phyloP scores from a whole-genome alignment of 2,329 filamentous ascomycete species.

The Neofusicoccum kwambonambiense region DNA sequence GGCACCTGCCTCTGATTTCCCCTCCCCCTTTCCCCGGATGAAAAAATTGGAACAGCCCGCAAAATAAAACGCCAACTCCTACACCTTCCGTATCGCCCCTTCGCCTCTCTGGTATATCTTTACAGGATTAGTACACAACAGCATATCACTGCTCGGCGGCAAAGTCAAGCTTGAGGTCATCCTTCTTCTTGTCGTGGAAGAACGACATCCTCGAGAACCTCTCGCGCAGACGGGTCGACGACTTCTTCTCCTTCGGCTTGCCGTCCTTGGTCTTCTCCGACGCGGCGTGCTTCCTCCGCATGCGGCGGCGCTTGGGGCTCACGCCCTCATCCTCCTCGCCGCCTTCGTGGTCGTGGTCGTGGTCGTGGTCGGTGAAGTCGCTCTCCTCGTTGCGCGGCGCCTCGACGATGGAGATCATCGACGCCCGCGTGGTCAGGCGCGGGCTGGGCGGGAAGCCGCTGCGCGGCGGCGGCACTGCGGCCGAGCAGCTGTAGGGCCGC shows the following conservation, averaged over 20 bases:
- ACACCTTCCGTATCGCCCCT: too few species aligned
- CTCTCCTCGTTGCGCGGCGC: too few species aligned
- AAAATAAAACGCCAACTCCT: too few species aligned
- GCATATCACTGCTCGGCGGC: too few species aligned
- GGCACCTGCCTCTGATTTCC: too few species aligned
- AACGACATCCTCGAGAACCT: conserved; percentile 7
- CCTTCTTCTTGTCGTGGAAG: background rate
- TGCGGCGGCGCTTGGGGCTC: background rate
- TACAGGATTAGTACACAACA: too few species aligned
- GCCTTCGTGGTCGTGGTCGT: too few species aligned
- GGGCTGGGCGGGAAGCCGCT: background rate
- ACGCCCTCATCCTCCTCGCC: too few species aligned
- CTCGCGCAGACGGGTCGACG: background rate
- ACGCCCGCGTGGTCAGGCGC: background rate
- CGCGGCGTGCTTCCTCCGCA: background rate
- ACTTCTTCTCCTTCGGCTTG: background rate
- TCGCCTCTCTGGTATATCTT: too few species aligned
- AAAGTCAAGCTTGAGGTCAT: background rate
- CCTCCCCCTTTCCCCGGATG: too few species aligned
- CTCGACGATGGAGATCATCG: background rate
- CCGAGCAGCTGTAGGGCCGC: background rate
- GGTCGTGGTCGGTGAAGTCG: too few species aligned
- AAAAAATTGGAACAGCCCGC: too few species aligned
- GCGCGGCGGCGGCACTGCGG: background rate
- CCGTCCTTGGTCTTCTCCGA: background rate